Base-by-base conservation (phyloP, 345 rosid genomes). In the Lumnitzera racemosa region DNA sequence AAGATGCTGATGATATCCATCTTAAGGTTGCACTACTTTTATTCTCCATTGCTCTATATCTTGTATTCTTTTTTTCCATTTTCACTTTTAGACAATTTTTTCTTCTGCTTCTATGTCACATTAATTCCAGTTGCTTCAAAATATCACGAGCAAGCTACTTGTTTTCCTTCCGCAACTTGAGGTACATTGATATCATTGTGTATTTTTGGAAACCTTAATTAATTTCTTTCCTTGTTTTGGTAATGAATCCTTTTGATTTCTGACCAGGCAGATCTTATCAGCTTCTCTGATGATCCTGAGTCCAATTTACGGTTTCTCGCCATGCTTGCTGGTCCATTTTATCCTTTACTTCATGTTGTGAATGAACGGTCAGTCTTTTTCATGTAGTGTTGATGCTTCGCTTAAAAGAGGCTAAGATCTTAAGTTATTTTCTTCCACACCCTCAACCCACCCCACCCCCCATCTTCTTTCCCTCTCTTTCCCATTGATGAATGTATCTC, bases 131-230 rank as follows among this genome's bases (percentile, higher is more conserved):
- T 80, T 88, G 72, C 88, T 88, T 74, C 86, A 85, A 88, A 89
- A 85, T 76, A 79, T 88, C 80, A 76, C 90, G 59, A 73, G 73
- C 60, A 80, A 84, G 51, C 72, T 88, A 80, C 77, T 58, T 67
- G 68, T 72, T 49, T 88, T 88, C 78, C 85, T 88, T 77, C 92
- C 96, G 62, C 92, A 85, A 72, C 85, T 88, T 61, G 96, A 88
- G 92, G 96, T 88, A 79, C 62, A 56, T 56, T 57, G 55, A 15
- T 67, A 55, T 16, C 36, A 23, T 25, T 23, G 55, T 49, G 13
- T 12, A 46, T 55, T 41, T 55, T 41, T 36, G 43, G 25, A 47
- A 43, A 11, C 46, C 49, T 47, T 29, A 17, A 47, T 61, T 70
- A 51, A 31, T 49, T 31, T n/a, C 53, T 57, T 16, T 24, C 41